Evolutionary conservation across 73 alveolate genomes (phyloP).

Genomic region (Tetrahymena elliotti): DNA sequence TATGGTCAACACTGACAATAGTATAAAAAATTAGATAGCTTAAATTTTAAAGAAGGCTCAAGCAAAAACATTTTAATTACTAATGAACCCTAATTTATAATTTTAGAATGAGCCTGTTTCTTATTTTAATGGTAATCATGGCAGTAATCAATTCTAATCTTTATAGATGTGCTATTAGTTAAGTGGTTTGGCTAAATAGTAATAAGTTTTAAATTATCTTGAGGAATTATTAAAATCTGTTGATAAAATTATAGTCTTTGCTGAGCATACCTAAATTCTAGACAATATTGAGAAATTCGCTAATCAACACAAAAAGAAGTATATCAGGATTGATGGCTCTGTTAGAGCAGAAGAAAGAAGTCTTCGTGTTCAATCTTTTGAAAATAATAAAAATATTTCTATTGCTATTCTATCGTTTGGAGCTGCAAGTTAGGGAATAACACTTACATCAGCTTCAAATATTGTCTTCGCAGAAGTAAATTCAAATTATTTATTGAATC

Average conservation of each 20-base stretch:
- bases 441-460: constrained; percentile 94
- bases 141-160: constrained; percentile 5
- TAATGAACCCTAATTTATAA: constrained; percentile 24
- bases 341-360: constrained; percentile 66
- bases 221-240: constrained; percentile 71
- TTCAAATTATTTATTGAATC: not conserved
- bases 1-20: constrained; percentile 61
- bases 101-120: not conserved
- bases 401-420: constrained; percentile 87
- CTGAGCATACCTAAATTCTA: constrained; percentile 82
- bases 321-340: constrained; percentile 92
- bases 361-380: constrained; percentile 76
- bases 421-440: constrained; percentile 91
- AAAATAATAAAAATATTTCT: constrained; percentile 60
- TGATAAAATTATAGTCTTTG: constrained; percentile 82
- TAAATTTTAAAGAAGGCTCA: constrained; percentile 46
- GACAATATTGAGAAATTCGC: constrained; percentile 85
- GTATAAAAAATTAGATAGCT: constrained; percentile 37
- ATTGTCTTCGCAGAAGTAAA: constrained; percentile 90
- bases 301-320: constrained; percentile 59
- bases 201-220: constrained; percentile 74
- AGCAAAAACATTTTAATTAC: constrained; percentile 7
- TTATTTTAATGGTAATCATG: not conserved
- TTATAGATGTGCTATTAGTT: constrained; percentile 60
- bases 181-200: constrained; percentile 81